Base-by-base conservation (phyloP, 2,329 filamentous ascomycete species). In the Neofusicoccum sp. region DNA sequence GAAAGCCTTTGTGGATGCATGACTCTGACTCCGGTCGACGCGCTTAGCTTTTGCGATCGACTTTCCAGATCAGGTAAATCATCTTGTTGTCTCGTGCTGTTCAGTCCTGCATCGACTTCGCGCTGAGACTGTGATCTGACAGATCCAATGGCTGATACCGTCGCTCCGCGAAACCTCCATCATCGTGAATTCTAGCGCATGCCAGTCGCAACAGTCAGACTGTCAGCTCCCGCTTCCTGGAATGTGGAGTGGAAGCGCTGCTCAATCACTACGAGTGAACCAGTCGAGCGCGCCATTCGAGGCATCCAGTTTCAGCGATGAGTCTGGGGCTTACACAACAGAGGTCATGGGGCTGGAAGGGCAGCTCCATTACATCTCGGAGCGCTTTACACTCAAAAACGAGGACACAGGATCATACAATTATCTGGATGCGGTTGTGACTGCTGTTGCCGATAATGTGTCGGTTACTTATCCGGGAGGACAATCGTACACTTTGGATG, bases 401-500 rank as follows among this genome's bases (percentile, higher is more conserved):
- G 28, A 6, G 1, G n/a, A 24, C 12, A 30, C 4, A 7, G 11
- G 28, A 5, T 5, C 9, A 3, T 16, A n/a, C 38, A 31, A 28
- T 20, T 40, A 11, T 5, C 24, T 59, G 1, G 24, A 41, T 12
- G 5, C 4, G 3, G 8, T 30, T 31, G 44, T 14, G 11, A 49
- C 34, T 11, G 45, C 57, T 24, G 45, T 59, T 4, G 41, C 57
- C 12, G 57, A 59, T 11, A 41, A 59, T 16, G n/a, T 59, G 9
- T 36, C 57, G 6, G 44, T 49, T 6, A 33, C 16, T 4, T 49
- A 47, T 9, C 57, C 44, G 14, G 31, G 31, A 11, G 33, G 44
- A n/a, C 7, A 5, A 20, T 24, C 24, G 20, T 59, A 59, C 36
- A 49, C 44, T 31, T n/a, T 59, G 31, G 57, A 49, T 11, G 44